Conservation (phyloP, 352 stramenopile genomes). For the Phytophthora meadii region DNA sequence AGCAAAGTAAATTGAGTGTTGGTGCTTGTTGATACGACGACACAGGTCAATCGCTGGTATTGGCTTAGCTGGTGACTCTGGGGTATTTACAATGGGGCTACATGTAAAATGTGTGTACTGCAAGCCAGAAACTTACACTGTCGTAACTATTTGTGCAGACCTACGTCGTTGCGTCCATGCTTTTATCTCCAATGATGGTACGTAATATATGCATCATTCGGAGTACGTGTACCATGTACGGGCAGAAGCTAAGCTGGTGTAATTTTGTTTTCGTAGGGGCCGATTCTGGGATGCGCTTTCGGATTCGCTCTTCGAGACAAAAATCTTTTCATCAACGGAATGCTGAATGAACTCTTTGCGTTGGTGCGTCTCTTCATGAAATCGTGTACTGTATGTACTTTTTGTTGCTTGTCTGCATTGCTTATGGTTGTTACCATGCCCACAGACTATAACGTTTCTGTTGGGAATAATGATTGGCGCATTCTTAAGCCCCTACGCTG, state of each 20-base stretch:
- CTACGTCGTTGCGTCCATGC: constrained; percentile 88
- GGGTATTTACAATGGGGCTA: constrained; percentile 35
- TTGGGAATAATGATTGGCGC: constrained; percentile 85
- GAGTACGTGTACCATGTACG: too few species aligned
- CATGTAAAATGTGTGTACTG: background rate
- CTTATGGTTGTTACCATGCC: background rate
- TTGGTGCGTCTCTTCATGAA: constrained; percentile 44
- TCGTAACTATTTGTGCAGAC: constrained; percentile 44
- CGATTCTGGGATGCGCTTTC: constrained; percentile 86
- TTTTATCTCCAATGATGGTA: constrained; percentile 89
- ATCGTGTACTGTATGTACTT: too few species aligned
- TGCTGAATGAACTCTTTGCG: constrained; percentile 85
- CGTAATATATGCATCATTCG: background rate
- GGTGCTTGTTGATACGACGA: constrained; percentile 4
- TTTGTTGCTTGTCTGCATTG: background rate
- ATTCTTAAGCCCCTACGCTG: constrained; percentile 80
- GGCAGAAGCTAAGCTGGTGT: constrained; percentile 8
- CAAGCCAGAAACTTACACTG: constrained; percentile 7
- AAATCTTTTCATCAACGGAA: constrained; percentile 84
- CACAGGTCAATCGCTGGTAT: constrained; percentile 81
- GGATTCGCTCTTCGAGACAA: constrained; percentile 81
- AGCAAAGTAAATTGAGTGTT: background rate
- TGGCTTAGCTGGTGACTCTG: constrained; percentile 77
- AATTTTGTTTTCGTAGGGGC: constrained; percentile 47
- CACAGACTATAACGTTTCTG: constrained; percentile 76